Evolutionary conservation across 2,329 filamentous ascomycete species (phyloP), one percentile per base, ranked within the genome.

Genomic region (Exophiala bonariae): DNA sequence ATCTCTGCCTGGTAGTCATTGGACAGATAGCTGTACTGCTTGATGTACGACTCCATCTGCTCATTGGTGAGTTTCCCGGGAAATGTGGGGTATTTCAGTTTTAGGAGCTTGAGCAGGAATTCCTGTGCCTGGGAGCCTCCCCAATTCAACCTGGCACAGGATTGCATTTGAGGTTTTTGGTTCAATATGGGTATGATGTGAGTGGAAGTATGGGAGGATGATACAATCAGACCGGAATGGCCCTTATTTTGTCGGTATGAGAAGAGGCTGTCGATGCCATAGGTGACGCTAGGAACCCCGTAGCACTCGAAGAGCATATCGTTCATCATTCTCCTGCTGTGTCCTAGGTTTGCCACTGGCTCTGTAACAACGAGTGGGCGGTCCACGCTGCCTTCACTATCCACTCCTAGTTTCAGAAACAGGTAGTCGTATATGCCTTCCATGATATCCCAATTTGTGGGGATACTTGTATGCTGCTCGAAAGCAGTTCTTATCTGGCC

Each of bases 261-360:
- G 72, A 99, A 99, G 23, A 99, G 80, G 9, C 91, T 95, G 68
- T 99, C 93, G 70, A 99, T 91, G 41, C 93, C 93, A 69, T 93
- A 96, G 14, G 91, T 87, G 19, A 96, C 79, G 2, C 89, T 92
- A 0, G 93, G 92, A 9, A 88, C 91, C 50, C 83, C 82, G 67
- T 99, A 99, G 69, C 90, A 95, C 69, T 99, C 93, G 66, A 97
- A 99, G 9, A 99, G 75, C 45, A 97, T 92, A 64, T 99, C 93
- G 34, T 88, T 95, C 92, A 97, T 97, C 59, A 88, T 92, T 72
- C 88, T 92, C 57, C 91, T 78, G 37, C 90, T 86, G 64, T 99
- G 99, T 10, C 82, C 83, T 50, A 96, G 68, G 67, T 97, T 97
- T 20, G 91, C 93, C 48, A 97, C 83, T 0, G 93, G 85, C 69